Base-by-base conservation (phyloP, 768 basidiomycete species). In the Naematelia aurantialba region DNA sequence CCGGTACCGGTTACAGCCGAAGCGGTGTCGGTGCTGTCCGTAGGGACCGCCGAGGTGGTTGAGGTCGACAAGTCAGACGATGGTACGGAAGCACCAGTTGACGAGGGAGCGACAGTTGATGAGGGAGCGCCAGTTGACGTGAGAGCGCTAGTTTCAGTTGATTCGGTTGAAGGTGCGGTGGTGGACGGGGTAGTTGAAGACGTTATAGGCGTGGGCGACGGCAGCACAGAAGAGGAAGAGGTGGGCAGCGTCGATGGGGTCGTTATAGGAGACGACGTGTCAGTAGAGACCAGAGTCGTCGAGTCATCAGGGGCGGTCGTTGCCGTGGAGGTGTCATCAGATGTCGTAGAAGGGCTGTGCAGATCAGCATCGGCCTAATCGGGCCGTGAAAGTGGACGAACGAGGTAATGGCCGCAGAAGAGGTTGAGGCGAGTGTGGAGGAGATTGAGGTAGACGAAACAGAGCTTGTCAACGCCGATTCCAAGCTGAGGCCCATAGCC, bases 1-100 rank as follows among this genome's bases (percentile, higher is more conserved):
- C n/a, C n/a, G n/a, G n/a, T n/a, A 25, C 27, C 12, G 31, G 31
- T 17, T 22, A 39, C 31, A 10, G 44, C 12, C 11, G 55, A 44
- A 11, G 24, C 4, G 26, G 29, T n/a, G 55, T 17, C 10, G 55
- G 24, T 10, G 51, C 22, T 34, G 52, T 58, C 24, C 10, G 26
- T 26, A 27, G 51, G 19, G 13, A 44, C 25, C 22, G 30, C 24
- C n/a, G 56, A 31, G 44, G 55, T 21, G 17, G 53, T 13, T 25
- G 34, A 0, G 21, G 42, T 34, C 21, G 56, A 47, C 4, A 42
- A 31, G 48, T 24, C 31, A 42, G 54, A 25, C 5, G 59, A 52
- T 11, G 42, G 13, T 4, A 51, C n/a, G 24, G 34, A 8, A 10
- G 52, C 24, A 14, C 21, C 19, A 31, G 39, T 11, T 26, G 58